Evolutionary conservation across 768 basidiomycete species (phyloP).

Genomic region (Saitozyma podzolica): DNA sequence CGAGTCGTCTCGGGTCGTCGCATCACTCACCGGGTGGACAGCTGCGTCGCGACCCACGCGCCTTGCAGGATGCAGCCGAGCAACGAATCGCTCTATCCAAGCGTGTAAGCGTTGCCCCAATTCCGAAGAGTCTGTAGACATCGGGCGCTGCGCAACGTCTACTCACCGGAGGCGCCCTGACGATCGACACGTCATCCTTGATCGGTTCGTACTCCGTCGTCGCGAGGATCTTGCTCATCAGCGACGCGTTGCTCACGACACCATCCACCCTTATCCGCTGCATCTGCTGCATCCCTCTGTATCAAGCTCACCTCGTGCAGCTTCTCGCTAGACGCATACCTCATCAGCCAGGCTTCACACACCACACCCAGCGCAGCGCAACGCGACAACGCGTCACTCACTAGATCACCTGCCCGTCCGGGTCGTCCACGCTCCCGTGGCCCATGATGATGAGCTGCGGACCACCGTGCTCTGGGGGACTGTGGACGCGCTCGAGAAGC

Average conservation of each 20-base stretch:
- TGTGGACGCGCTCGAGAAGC: conserved; percentile 55
- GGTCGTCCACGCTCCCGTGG: conserved; percentile 92
- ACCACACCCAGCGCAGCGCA: background rate
- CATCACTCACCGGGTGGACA: conserved; percentile 68
- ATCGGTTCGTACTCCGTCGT: conserved; percentile 37
- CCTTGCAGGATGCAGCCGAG: conserved; percentile 87
- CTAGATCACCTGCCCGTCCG: conserved; percentile 64
- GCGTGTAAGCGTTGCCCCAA: conserved; percentile 10
- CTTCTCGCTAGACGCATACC: conserved; percentile 27
- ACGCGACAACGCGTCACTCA: conserved; percentile 15
- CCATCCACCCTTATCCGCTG: background rate
- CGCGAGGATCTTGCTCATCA: conserved; percentile 34
- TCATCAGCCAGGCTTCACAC: background rate
- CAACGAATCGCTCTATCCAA: conserved; percentile 56
- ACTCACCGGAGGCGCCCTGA: conserved; percentile 79
- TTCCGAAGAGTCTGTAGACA: too few relatives aligned
- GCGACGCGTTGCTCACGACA: background rate
- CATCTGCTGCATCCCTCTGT: background rate
- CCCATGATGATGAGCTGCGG: conserved; percentile 59
- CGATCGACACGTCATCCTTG: conserved; percentile 63
- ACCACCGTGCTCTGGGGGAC: conserved; percentile 25
- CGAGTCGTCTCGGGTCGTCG: background rate
- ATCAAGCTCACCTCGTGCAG: conserved; percentile 37
- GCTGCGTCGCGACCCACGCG: conserved; percentile 82
- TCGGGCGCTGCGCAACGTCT: background rate